Percentiles rank a stretch among this genome's conserved stretches.
Conservation (phyloP, 2,329 filamentous ascomycete species). For the Zalaria obscura region DNA sequence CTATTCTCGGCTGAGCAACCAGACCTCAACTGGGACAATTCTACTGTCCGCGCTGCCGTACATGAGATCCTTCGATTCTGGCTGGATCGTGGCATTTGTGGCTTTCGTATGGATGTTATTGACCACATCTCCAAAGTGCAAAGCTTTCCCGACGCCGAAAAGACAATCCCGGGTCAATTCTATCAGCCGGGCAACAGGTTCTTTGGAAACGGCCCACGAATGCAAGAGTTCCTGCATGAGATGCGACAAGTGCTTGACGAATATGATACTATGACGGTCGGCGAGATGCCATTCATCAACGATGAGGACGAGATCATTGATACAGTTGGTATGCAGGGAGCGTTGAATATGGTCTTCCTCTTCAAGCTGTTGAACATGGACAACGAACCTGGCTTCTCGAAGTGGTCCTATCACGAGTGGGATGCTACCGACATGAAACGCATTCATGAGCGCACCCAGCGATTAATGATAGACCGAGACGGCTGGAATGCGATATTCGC, state of each 20-base stretch:
- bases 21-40: constrained; percentile 71
- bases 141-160: constrained; percentile 5
- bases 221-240: constrained; percentile 31
- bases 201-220: constrained; percentile 17
- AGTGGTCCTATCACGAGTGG: constrained; percentile 27
- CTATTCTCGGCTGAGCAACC: constrained; percentile 64
- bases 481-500: constrained; percentile 50
- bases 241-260: constrained; percentile 28
- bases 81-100: constrained; percentile 51
- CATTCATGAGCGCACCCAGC: constrained; percentile 42
- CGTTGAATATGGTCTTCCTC: constrained; percentile 57
- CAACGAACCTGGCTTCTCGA: constrained; percentile 24
- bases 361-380: constrained; percentile 46
- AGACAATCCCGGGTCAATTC: not conserved
- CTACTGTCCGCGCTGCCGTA: constrained; percentile 50
- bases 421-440: constrained; percentile 37
- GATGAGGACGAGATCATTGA: constrained; percentile 34
- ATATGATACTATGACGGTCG: constrained; percentile 34
- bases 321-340: constrained; percentile 38
- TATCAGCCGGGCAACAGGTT: constrained; percentile 5
- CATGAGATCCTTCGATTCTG: constrained; percentile 53
- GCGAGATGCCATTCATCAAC: constrained; percentile 33
- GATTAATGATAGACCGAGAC: constrained; percentile 41
- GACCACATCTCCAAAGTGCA: constrained; percentile 6
- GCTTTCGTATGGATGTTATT: constrained; percentile 15